Evolutionary conservation across 768 basidiomycete species (phyloP).

Genomic region (Mycena chlorophos): DNA sequence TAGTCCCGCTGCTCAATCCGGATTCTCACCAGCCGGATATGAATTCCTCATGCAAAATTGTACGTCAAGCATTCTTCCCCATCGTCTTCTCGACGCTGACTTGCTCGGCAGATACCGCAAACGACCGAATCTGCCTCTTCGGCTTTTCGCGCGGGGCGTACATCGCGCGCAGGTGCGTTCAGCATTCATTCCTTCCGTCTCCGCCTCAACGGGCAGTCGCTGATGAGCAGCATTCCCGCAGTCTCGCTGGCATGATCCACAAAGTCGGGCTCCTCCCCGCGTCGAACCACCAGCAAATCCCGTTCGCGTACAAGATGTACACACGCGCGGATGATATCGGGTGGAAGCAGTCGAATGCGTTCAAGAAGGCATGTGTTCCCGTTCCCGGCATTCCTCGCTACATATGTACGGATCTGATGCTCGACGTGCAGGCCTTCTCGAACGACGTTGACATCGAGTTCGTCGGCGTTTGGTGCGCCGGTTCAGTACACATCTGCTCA

Average conservation of each 20-base stretch:
- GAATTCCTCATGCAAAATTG: slow-evolving; percentile 65
- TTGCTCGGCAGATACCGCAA: slow-evolving; percentile 37
- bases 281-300: slow-evolving; percentile 55
- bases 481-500: background rate
- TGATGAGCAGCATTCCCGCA: background rate
- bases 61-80: slow-evolving; percentile 25
- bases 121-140: slow-evolving; percentile 30
- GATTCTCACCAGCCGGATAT: slow-evolving; percentile 45
- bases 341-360: slow-evolving; percentile 33
- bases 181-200: slow-evolving; percentile 5
- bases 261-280: slow-evolving; percentile 62
- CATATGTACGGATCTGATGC: background rate
- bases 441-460: slow-evolving; percentile 48
- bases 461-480: slow-evolving; percentile 52
- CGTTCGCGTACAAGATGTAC: slow-evolving; percentile 63
- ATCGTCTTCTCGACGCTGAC: background rate
- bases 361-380: slow-evolving; percentile 33
- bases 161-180: slow-evolving; percentile 52
- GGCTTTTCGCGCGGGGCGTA: slow-evolving; percentile 72
- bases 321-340: slow-evolving; percentile 26
- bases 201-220: background rate
- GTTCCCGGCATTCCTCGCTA: background rate
- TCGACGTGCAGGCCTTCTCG: slow-evolving; percentile 36
- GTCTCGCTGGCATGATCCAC: slow-evolving; percentile 46
- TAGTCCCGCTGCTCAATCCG: background rate